These are phyloP conservation scores for Azolla pinnata DNA, from an alignment of 75 land plant genomes.

Conservation along the genomic window DNA sequence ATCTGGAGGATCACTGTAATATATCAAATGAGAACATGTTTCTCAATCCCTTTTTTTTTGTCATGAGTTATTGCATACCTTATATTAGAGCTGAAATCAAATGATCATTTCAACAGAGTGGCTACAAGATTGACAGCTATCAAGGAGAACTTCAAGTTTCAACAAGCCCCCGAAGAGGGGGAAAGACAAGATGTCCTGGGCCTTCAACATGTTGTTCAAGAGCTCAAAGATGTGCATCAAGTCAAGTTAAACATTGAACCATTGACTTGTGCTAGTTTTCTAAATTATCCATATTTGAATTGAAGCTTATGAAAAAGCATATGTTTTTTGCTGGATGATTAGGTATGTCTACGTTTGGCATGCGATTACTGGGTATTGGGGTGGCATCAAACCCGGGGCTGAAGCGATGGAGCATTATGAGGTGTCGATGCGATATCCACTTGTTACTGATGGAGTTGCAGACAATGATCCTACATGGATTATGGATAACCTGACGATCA, in stretches of 20 bases:
- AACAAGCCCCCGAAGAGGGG: conserved; percentile 54
- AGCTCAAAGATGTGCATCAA: conserved; percentile 46
- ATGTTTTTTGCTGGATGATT: too few relatives aligned
- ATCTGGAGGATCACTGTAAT: neutral
- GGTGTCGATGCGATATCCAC: conserved; percentile 54
- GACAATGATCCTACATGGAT: conserved; percentile 48
- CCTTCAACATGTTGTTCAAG: conserved; percentile 49
- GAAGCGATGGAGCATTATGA: conserved; percentile 55
- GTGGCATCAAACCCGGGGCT: conserved; percentile 65
- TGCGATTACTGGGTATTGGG: conserved; percentile 95
- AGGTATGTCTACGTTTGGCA: conserved; percentile 96
- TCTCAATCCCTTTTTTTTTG: too few relatives aligned
- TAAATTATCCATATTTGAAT: neutral
- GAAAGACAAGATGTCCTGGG: conserved; percentile 54
- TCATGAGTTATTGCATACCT: too few relatives aligned
- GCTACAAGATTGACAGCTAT: conserved; percentile 67
- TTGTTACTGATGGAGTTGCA: conserved; percentile 56
- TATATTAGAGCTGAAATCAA: too few relatives aligned
- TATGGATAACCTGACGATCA: conserved; percentile 38
- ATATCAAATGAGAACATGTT: too few relatives aligned
- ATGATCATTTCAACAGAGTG: too few relatives aligned
- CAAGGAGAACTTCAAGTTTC: conserved; percentile 90
- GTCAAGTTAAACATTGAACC: conserved; percentile 32
- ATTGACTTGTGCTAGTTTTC: neutral
- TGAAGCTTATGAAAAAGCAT: too few relatives aligned